Percentiles rank a stretch among this genome's conserved stretches.
These are phyloP conservation scores for Elaeis oleifera DNA, from an alignment of 202 grass and related monocot species.

Conservation along the genomic window DNA sequence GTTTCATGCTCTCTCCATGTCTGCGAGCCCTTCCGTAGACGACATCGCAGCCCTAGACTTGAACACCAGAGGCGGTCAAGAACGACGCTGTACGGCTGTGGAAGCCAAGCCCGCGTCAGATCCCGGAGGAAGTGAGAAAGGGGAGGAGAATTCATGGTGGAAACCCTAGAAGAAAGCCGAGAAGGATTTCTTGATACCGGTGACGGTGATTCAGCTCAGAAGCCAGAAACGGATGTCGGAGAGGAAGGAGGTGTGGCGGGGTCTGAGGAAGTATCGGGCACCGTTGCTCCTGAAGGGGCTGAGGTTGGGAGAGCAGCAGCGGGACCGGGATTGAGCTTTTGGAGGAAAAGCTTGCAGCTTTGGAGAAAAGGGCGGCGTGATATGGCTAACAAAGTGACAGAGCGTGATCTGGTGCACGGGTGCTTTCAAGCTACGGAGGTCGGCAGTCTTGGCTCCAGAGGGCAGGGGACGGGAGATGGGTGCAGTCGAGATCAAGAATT, in stretches of 20 bases:
- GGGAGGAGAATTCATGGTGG: not conserved
- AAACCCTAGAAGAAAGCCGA: no score
- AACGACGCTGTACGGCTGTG: not conserved
- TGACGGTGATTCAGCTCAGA: not conserved
- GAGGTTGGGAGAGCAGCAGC: no score
- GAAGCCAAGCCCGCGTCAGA: slow-evolving; percentile 1
- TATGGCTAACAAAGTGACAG: no score
- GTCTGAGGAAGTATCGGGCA: no score
- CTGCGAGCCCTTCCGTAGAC: not conserved
- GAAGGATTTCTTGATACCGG: not conserved
- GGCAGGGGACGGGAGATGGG: no score
- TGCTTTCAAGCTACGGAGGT: no score
- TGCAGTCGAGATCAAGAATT: no score
- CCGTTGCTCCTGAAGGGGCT: not conserved
- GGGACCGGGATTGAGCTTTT: not conserved
- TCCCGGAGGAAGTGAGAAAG: not conserved
- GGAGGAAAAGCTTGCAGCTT: not conserved
- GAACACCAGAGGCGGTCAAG: not conserved
- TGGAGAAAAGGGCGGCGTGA: no score
- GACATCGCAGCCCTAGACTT: not conserved
- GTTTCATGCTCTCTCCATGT: slow-evolving; percentile 1
- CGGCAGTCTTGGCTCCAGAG: no score
- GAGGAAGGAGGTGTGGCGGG: no score
- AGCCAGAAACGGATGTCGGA: no score
- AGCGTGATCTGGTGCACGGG: no score